A percentile compares a stretch with the other conserved stretches of the same genome.
phyloP scores from a whole-genome alignment of 116 monocot species.

The Cymodocea nodosa region DNA sequence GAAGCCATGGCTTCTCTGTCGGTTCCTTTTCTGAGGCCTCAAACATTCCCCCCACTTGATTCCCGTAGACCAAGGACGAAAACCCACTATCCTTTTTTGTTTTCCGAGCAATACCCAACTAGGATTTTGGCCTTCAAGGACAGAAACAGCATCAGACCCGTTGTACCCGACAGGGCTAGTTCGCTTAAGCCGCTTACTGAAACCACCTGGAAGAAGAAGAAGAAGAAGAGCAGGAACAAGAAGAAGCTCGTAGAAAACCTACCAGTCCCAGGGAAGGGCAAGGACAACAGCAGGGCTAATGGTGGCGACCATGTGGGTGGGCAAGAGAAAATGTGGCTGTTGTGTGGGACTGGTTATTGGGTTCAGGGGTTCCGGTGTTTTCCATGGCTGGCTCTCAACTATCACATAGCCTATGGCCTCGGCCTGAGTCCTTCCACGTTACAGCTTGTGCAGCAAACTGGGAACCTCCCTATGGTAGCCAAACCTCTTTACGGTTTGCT shows the following conservation, averaged over 20 bases:
- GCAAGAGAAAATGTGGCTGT: slow-evolving; percentile 11
- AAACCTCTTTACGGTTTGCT: slow-evolving; percentile 75
- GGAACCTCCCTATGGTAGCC: slow-evolving; percentile 68
- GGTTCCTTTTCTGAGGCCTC: not conserved
- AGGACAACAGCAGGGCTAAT: not conserved
- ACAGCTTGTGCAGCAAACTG: slow-evolving; percentile 73
- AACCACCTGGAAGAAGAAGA: not conserved
- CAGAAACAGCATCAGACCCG: not conserved
- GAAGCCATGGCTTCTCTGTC: slow-evolving; percentile 2
- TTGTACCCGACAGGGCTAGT: not conserved
- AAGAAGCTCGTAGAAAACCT: not conserved
- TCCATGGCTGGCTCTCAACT: slow-evolving; percentile 86
- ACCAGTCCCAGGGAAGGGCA: not conserved
- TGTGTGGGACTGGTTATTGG: slow-evolving; percentile 83
- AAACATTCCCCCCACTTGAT: not conserved
- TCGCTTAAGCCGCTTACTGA: not conserved
- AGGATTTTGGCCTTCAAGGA: not conserved
- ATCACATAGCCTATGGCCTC: slow-evolving; percentile 49
- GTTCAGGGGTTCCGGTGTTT: slow-evolving; percentile 86
- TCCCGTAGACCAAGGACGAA: not conserved
- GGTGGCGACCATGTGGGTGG: not conserved
- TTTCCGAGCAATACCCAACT: not conserved
- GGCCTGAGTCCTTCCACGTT: slow-evolving; percentile 46
- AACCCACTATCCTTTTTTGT: not conserved
- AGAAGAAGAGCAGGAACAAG: not conserved